These are phyloP conservation scores for Coffea humblotiana DNA, from an alignment of 305 asterid genomes.

Conservation along the genomic window DNA sequence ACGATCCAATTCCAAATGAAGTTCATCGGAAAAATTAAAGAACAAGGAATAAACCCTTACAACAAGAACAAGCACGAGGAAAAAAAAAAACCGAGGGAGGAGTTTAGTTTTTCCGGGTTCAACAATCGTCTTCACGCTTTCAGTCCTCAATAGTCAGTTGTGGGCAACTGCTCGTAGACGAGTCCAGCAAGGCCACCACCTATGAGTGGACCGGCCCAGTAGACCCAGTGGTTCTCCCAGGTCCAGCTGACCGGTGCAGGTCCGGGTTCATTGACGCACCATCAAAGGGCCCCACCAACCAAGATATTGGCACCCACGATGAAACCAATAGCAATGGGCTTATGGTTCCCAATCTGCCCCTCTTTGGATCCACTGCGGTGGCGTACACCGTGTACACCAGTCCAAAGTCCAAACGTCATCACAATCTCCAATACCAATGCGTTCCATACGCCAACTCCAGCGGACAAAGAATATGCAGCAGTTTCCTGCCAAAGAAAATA, in stretches of 20 bases:
- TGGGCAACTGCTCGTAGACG: conserved; percentile 26
- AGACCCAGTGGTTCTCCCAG: conserved; percentile 32
- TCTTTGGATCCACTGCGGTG: conserved; percentile 36
- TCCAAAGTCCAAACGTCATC: conserved; percentile 35
- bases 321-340: conserved; percentile 32
- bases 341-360: conserved; percentile 28
- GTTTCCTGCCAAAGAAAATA: conserved; percentile 16
- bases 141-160: conserved; percentile 21
- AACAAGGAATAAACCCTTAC: conserved; percentile 13
- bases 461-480: conserved; percentile 20
- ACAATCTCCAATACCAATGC: conserved; percentile 29
- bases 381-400: conserved; percentile 33
- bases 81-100: background rate
- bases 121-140: too few relatives aligned
- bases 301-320: conserved; percentile 35
- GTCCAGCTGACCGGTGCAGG: conserved; percentile 33
- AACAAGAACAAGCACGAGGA: background rate
- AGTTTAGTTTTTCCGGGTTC: background rate
- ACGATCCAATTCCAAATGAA: conserved; percentile 9
- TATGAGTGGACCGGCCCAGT: conserved; percentile 33
- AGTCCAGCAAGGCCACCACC: conserved; percentile 33
- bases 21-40: background rate
- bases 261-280: conserved; percentile 36
- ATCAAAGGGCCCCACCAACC: conserved; percentile 30
- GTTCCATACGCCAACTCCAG: conserved; percentile 24